Percentiles rank a stretch among this genome's conserved stretches.
Conservation (phyloP, 306 rosid species). For the Benincasa hispida region DNA sequence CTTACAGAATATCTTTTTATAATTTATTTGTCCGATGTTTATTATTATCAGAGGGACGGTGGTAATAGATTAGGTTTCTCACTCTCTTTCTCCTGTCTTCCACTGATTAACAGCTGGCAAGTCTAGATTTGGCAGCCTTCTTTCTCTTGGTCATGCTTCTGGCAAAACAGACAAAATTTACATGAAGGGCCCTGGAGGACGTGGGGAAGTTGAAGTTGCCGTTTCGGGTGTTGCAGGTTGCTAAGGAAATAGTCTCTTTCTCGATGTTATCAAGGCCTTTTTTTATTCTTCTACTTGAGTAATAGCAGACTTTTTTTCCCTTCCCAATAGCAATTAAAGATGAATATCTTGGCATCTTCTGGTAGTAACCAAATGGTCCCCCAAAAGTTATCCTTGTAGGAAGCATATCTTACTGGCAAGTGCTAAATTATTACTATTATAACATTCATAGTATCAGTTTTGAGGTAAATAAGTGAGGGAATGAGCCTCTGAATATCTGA, state of each 20-base stretch:
- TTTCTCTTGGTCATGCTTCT: conserved; percentile 55
- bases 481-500: not conserved
- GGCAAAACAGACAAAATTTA: conserved; percentile 81
- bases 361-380: not conserved
- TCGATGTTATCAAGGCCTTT: not conserved
- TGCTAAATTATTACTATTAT: not conserved
- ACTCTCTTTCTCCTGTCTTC: not conserved
- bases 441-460: not conserved
- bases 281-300: not conserved
- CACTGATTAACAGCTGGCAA: conserved; percentile 46
- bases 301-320: not conserved
- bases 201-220: conserved; percentile 99
- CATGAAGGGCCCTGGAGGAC: conserved; percentile 99
- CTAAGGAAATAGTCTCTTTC: conserved; percentile 1
- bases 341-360: not conserved
- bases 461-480: not conserved
- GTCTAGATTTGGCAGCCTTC: conserved; percentile 83
- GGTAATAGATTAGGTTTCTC: not conserved
- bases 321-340: not conserved
- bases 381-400: not conserved
- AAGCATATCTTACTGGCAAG: not conserved
- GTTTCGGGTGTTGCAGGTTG: conserved; percentile 89
- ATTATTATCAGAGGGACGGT: not conserved
- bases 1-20: not conserved
- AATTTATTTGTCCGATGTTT: not conserved